Evolutionary conservation across 2,329 filamentous ascomycete species (phyloP).

Genomic region (Exophiala phaeomuriformis): DNA sequence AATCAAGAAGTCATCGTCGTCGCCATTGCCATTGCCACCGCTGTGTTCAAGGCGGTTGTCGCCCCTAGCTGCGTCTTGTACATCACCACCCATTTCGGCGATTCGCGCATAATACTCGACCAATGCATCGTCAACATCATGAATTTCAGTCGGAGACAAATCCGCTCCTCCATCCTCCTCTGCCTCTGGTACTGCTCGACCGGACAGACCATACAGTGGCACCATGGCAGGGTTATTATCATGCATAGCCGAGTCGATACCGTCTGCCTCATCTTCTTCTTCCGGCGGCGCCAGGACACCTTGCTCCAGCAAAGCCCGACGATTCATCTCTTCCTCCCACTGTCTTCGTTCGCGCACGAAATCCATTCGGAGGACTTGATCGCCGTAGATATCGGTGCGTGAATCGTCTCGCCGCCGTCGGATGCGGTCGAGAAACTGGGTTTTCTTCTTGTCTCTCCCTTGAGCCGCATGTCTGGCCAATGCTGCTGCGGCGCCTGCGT

Average conservation of each 20-base stretch:
- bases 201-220: neutral
- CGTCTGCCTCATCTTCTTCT: constrained; percentile 21
- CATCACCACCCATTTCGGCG: too few species aligned
- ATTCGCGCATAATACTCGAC: constrained; percentile 23
- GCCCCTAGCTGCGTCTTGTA: neutral
- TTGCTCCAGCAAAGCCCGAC: constrained; percentile 9
- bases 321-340: constrained; percentile 33
- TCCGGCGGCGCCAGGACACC: constrained; percentile 22
- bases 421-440: constrained; percentile 38
- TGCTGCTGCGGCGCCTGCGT: constrained; percentile 9
- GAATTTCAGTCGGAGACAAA: constrained; percentile 22
- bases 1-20: constrained; percentile 12
- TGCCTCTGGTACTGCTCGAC: neutral
- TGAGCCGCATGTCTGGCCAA: constrained; percentile 12
- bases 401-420: constrained; percentile 33
- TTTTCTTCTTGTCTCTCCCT: constrained; percentile 32
- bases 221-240: neutral
- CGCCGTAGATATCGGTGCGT: constrained; percentile 37
- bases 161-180: constrained; percentile 2
- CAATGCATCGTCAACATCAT: constrained; percentile 12
- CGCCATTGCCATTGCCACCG: neutral
- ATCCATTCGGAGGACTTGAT: constrained; percentile 39
- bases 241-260: neutral
- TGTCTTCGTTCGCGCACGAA: constrained; percentile 34
- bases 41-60: too few species aligned